phyloP scores from a whole-genome alignment of 106 monocot species.

The Vanilla planifolia region DNA sequence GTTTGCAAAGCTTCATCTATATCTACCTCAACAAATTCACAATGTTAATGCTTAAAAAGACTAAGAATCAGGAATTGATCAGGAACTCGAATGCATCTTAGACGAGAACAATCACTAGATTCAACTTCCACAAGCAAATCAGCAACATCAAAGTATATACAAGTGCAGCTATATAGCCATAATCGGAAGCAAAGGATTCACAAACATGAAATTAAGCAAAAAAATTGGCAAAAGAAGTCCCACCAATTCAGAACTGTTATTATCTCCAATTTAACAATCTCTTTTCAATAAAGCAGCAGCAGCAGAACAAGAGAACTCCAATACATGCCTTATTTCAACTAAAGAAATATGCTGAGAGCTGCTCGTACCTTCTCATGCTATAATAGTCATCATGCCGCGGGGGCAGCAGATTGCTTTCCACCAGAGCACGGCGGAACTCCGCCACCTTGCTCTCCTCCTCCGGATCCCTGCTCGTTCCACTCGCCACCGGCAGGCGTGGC shows the following conservation, averaged over 20 bases:
- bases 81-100: too few species aligned
- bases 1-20: too few species aligned
- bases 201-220: background rate
- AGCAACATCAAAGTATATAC: background rate
- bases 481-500: background rate
- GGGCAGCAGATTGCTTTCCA: constrained; percentile 47
- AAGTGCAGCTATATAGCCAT: background rate
- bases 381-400: constrained; percentile 63
- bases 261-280: background rate
- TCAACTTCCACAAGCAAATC: background rate
- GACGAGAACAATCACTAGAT: background rate
- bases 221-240: background rate
- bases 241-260: background rate
- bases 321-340: too few species aligned
- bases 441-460: constrained; percentile 40
- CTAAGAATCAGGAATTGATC: too few species aligned
- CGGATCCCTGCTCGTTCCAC: constrained; percentile 21
- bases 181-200: background rate
- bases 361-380: constrained; percentile 49
- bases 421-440: constrained; percentile 46
- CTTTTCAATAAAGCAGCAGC: background rate
- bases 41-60: too few species aligned
- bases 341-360: too few species aligned
- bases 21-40: too few species aligned
- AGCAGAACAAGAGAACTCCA: background rate